Base-by-base conservation (phyloP, 345 rosid species). In the Gossypium raimondii region DNA sequence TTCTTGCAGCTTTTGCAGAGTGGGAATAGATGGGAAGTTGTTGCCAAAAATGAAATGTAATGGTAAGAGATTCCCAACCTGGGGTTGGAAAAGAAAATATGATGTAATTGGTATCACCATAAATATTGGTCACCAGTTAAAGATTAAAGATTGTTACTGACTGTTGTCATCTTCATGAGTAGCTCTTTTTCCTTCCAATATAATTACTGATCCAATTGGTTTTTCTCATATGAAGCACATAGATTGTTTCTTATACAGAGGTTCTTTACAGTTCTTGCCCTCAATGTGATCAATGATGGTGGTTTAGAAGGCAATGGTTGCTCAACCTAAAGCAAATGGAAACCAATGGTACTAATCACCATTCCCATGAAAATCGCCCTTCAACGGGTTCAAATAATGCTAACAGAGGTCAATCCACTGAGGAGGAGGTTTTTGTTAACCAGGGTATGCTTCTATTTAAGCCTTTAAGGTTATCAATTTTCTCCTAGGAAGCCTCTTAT, bases 371-470 rank as follows among this genome's bases (percentile, higher is more conserved):
- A 77, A 74, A n/a, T 77, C 70, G 50, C 45, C 64, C 63, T 13
- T 38, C 78, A 48, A 58, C 13, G 22, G 29, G 25, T 50, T 63
- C 73, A 17, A 74, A 10, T 63, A 67, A 66, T 50, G 66, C 55
- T 63, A 69, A 65, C 68, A 73, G 63, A 53, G 76, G 41, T 20
- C 51, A 72, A 52, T 57, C 78, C 64, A 65, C 57, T 48, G 73
- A 74, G 73, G 74, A 58, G 50, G 76, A 70, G 70, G 58, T 74
- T 51, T 81, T 70, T 52, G 64, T 81, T 50, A 81, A 81, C 65
- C 74, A 20, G 58, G 81, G 81, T 77, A 70, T 53, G 82, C 59
- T 77, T 73, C 52, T 67, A 25, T 67, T 67, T 18, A 67, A 67
- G 72, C 20, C 3, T 67, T 62, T 14, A 63, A 73, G 73, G 50